Conservation (phyloP, 1,284 basidiomycete species). For the Phellinidium pouzarii region DNA sequence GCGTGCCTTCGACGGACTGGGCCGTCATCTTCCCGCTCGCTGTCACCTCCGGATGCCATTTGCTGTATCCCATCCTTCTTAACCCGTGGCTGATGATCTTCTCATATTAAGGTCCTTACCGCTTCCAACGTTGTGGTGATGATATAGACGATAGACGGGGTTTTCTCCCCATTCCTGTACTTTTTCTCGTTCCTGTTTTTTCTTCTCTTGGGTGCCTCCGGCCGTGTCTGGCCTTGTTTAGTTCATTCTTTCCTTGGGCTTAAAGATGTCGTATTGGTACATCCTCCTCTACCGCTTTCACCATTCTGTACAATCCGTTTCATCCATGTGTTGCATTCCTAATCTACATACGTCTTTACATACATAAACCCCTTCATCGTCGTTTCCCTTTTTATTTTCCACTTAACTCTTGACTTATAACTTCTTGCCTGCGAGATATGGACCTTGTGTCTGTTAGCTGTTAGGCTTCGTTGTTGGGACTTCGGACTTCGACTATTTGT, state of each 20-base stretch:
- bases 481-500: too few species aligned
- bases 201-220: background rate
- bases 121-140: background rate
- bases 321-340: too few species aligned
- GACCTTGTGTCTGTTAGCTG: too few species aligned
- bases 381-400: too few species aligned
- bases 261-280: background rate
- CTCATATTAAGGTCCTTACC: conserved; percentile 37
- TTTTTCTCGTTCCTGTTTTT: background rate
- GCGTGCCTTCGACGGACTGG: conserved; percentile 53
- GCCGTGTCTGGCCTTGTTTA: background rate
- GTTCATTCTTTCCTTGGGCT: background rate
- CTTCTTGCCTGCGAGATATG: too few species aligned
- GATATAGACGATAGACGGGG: background rate
- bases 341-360: too few species aligned
- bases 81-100: conserved; percentile 75
- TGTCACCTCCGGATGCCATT: conserved; percentile 57
- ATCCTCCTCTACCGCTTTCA: background rate
- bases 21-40: conserved; percentile 64
- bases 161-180: background rate
- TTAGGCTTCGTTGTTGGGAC: too few species aligned
- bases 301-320: too few species aligned
- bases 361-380: too few species aligned
- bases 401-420: too few species aligned
- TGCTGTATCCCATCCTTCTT: conserved; percentile 70